Conservation (phyloP, 2,329 filamentous ascomycete genomes). For the Thielaviopsis ethacetica region DNA sequence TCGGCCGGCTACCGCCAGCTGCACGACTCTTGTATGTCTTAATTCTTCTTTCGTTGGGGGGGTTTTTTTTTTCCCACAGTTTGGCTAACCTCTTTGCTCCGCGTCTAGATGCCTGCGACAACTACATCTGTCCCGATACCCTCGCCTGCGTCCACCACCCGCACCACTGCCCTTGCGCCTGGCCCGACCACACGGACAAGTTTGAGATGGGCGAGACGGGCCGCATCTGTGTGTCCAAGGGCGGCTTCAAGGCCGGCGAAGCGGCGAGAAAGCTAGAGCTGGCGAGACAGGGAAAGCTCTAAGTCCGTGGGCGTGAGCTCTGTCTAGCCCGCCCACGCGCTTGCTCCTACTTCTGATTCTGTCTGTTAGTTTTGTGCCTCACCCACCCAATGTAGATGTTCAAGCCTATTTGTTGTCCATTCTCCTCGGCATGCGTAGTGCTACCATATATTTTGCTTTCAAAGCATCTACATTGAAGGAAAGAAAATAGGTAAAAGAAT, state of each 20-base stretch:
- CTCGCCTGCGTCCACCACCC: slow-evolving; percentile 91
- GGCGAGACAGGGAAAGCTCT: slow-evolving; percentile 63
- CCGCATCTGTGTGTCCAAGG: slow-evolving; percentile 57
- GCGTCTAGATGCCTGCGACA: slow-evolving; percentile 59
- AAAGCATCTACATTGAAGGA: neutral
- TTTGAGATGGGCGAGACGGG: slow-evolving; percentile 57
- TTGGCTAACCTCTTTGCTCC: neutral
- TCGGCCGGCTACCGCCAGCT: slow-evolving; percentile 59
- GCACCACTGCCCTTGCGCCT: slow-evolving; percentile 90
- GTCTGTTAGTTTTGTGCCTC: neutral
- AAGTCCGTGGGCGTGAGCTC: slow-evolving; percentile 13
- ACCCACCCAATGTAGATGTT: neutral
- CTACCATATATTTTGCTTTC: neutral
- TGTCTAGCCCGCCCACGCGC: neutral
- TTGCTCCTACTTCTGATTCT: neutral
- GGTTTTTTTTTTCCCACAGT: neutral
- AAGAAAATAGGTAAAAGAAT: neutral
- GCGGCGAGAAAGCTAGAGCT: slow-evolving; percentile 61
- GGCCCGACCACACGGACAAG: slow-evolving; percentile 60
- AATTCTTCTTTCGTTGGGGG: neutral
- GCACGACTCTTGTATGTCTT: slow-evolving; percentile 45
- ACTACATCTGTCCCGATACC: slow-evolving; percentile 88
- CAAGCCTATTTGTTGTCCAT: neutral
- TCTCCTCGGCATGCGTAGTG: neutral
- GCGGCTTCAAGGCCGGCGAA: slow-evolving; percentile 57